Evolutionary conservation across 768 basidiomycete genomes (phyloP).

Genomic region (Psilocybe azurescens): DNA sequence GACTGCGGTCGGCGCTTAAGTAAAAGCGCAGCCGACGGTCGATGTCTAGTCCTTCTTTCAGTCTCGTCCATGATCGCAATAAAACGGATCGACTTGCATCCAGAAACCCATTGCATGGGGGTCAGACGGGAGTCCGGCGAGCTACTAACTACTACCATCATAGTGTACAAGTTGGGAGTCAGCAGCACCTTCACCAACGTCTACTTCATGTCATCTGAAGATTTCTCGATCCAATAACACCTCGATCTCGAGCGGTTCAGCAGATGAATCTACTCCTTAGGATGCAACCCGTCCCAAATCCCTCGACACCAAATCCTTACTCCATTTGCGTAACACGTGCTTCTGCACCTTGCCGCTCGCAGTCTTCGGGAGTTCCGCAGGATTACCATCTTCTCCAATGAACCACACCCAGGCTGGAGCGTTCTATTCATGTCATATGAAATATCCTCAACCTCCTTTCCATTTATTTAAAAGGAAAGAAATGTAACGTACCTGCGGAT

Average conservation of each 20-base stretch:
- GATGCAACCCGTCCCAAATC: constrained; percentile 41
- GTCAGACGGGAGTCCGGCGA: no score
- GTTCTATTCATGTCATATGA: constrained; percentile 49
- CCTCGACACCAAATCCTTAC: constrained; percentile 54
- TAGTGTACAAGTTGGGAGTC: no score
- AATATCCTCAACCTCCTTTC: no score
- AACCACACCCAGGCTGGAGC: constrained; percentile 88
- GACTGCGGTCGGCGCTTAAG: constrained; percentile 8
- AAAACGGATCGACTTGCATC: background rate
- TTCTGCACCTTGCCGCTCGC: constrained; percentile 90
- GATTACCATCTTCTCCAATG: constrained; percentile 64
- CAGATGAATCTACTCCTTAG: background rate
- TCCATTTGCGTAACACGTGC: constrained; percentile 76
- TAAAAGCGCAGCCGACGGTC: background rate
- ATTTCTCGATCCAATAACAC: background rate
- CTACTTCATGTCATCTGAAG: no score
- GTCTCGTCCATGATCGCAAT: background rate
- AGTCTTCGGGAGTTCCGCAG: constrained; percentile 76
- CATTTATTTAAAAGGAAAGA: background rate
- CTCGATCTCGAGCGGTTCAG: background rate
- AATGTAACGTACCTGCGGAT: constrained; percentile 67
- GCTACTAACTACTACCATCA: no score
- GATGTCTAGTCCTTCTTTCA: background rate
- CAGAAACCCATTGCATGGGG: background rate
- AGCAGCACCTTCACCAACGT: no score